A percentile compares a stretch with the other conserved stretches of the same genome.
Conservation (phyloP, 2,329 filamentous ascomycete genomes). For the Ceratocystiopsis sp. region DNA sequence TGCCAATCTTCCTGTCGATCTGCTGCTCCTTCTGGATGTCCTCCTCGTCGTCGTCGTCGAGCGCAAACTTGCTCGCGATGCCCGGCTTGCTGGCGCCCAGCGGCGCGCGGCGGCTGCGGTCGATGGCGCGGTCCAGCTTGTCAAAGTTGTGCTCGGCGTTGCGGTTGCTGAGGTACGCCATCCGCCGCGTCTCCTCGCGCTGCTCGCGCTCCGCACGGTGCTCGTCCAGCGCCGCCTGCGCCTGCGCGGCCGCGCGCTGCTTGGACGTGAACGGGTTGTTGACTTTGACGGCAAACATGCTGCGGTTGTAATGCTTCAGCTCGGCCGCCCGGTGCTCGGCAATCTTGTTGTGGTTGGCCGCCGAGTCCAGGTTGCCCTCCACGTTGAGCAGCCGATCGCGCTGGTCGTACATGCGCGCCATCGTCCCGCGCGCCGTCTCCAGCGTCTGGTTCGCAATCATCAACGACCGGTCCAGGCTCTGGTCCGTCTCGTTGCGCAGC, state of each 20-base stretch:
- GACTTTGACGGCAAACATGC: constrained; percentile 79
- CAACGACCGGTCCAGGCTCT: constrained; percentile 47
- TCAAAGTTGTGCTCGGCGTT: constrained; percentile 33
- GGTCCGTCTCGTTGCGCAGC: constrained; percentile 50
- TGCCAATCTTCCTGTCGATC: constrained; percentile 43
- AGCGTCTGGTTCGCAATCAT: constrained; percentile 51
- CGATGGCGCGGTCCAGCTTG: constrained; percentile 42
- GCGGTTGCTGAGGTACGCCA: constrained; percentile 14
- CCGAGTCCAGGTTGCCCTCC: constrained; percentile 67
- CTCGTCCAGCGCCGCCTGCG: constrained; percentile 52
- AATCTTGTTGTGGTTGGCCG: constrained; percentile 56
- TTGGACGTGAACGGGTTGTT: constrained; percentile 59
- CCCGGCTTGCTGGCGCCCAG: constrained; percentile 32
- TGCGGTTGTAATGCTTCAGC: constrained; percentile 69
- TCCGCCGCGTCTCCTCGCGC: constrained; percentile 37
- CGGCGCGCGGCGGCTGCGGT: constrained; percentile 21
- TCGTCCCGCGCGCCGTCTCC: constrained; percentile 52
- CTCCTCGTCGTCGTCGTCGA: constrained; percentile 11
- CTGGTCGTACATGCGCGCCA: constrained; percentile 59
- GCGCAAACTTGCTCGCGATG: constrained; percentile 8
- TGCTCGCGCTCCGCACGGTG: constrained; percentile 48
- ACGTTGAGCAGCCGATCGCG: constrained; percentile 69
- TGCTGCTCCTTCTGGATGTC: constrained; percentile 15
- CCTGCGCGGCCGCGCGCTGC: constrained; percentile 43
- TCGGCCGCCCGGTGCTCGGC: constrained; percentile 70